Percentiles rank a stretch among this genome's conserved stretches.
phyloP scores from a whole-genome alignment of 805 yeast genomes.

The Kodamaea sagamina region DNA sequence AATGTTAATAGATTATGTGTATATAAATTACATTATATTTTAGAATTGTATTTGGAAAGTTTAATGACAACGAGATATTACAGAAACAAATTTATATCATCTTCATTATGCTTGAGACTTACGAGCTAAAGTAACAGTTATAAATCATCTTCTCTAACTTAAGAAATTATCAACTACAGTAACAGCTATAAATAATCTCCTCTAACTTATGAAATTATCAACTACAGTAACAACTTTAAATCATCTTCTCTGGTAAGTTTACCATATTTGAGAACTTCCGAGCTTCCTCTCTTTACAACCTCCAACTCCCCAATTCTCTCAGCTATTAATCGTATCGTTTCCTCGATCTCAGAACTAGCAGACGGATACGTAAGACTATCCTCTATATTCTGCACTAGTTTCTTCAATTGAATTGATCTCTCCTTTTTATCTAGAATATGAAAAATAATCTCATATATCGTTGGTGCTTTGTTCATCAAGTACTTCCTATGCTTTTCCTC shows the following conservation, averaged over 20 bases:
- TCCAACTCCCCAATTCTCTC: slow-evolving; percentile 22
- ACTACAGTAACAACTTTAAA: slow-evolving; percentile 14
- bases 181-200: too few species aligned
- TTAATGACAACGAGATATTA: too few species aligned
- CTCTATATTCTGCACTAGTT: slow-evolving; percentile 28
- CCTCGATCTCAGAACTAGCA: slow-evolving; percentile 31
- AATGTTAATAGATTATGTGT: slow-evolving; percentile 4
- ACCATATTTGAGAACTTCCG: slow-evolving; percentile 29
- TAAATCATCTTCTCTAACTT: too few species aligned
- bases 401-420: slow-evolving; percentile 24
- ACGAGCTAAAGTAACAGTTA: too few species aligned
- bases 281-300: slow-evolving; percentile 24
- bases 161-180: too few species aligned
- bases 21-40: background rate
- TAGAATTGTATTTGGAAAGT: background rate
- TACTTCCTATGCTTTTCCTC: slow-evolving; percentile 24
- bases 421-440: slow-evolving; percentile 22
- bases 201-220: too few species aligned
- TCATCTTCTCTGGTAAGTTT: slow-evolving; percentile 32
- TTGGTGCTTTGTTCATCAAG: slow-evolving; percentile 29
- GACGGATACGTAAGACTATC: slow-evolving; percentile 38
- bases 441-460: slow-evolving; percentile 37
- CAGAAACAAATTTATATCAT: too few species aligned
- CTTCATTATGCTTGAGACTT: too few species aligned
- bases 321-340: slow-evolving; percentile 26